Percentiles rank a stretch among this genome's conserved stretches.
Conservation (phyloP, 352 stramenopile species). For the Phytophthora constricta region DNA sequence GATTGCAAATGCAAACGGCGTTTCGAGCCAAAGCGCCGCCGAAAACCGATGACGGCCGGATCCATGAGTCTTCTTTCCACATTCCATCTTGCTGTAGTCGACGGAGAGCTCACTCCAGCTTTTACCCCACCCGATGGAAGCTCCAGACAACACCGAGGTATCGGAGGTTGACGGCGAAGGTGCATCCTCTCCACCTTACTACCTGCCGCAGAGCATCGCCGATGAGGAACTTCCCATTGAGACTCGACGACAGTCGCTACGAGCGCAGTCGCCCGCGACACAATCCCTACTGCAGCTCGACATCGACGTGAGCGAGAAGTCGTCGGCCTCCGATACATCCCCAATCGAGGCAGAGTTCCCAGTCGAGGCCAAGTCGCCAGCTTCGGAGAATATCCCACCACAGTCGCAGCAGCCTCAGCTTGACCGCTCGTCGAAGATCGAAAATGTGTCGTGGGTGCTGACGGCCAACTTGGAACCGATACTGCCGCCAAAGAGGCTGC, state of each 20-base stretch:
- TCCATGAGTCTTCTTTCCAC: constrained; percentile 5
- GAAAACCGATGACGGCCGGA: background rate
- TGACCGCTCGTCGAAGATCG: constrained; percentile 17
- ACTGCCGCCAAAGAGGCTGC: constrained; percentile 7
- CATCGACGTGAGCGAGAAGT: constrained; percentile 15
- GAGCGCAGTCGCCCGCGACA: constrained; percentile 5
- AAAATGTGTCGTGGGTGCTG: constrained; percentile 20
- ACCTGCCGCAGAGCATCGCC: constrained; percentile 17
- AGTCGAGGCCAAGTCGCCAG: constrained; percentile 14
- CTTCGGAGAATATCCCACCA: background rate
- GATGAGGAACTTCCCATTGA: constrained; percentile 12
- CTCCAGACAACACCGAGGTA: constrained; percentile 18
- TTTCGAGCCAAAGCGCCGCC: background rate
- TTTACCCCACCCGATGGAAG: constrained; percentile 23
- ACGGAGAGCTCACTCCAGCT: background rate
- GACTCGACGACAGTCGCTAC: constrained; percentile 17
- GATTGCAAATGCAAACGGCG: too few species aligned
- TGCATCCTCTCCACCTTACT: constrained; percentile 1
- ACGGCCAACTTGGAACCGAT: constrained; percentile 31
- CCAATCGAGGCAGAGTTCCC: background rate
- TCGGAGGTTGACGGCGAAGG: constrained; percentile 27
- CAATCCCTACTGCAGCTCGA: constrained; percentile 18
- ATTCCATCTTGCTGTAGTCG: constrained; percentile 10
- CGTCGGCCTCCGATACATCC: background rate
- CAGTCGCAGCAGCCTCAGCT: constrained; percentile 1